Conservation (phyloP, 805 yeast genomes). For the Ogataea pignaliae region DNA sequence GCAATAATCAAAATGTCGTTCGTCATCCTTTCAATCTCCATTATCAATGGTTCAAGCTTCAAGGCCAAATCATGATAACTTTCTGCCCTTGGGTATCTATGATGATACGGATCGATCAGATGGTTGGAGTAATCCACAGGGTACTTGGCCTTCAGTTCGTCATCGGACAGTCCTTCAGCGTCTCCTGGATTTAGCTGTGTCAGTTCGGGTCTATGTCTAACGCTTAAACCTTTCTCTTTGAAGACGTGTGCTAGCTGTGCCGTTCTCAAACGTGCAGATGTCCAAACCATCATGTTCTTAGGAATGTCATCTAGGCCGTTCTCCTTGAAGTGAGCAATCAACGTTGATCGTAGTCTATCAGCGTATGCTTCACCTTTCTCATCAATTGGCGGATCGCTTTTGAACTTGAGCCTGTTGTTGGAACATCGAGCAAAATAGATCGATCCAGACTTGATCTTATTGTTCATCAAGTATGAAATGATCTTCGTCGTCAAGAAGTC, state of each 20-base stretch:
- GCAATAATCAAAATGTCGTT: slow-evolving; percentile 88
- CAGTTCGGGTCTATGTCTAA: slow-evolving; percentile 74
- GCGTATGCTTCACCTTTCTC: slow-evolving; percentile 71
- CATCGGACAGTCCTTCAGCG: slow-evolving; percentile 63
- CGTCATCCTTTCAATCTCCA: slow-evolving; percentile 90
- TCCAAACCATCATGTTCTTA: slow-evolving; percentile 73
- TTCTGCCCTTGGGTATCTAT: slow-evolving; percentile 87
- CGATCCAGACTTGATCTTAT: slow-evolving; percentile 80
- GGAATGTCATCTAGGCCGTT: slow-evolving; percentile 22
- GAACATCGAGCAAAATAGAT: slow-evolving; percentile 91
- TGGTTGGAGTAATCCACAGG: slow-evolving; percentile 70
- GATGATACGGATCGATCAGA: slow-evolving; percentile 82
- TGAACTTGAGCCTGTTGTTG: slow-evolving; percentile 50
- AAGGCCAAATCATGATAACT: slow-evolving; percentile 95
- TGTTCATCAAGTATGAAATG: slow-evolving; percentile 87
- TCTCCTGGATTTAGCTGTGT: slow-evolving; percentile 89
- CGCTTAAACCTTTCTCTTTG: slow-evolving; percentile 54
- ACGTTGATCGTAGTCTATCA: slow-evolving; percentile 52
- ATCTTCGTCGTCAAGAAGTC: slow-evolving; percentile 90
- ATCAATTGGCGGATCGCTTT: slow-evolving; percentile 78
- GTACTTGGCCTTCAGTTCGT: slow-evolving; percentile 52
- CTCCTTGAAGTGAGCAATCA: slow-evolving; percentile 33
- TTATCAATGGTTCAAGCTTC: slow-evolving; percentile 84
- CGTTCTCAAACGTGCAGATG: slow-evolving; percentile 84
- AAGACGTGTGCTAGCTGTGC: slow-evolving; percentile 73